phyloP scores from a whole-genome alignment of 257 asterid genomes.

The Nicotiana noctiflora region DNA sequence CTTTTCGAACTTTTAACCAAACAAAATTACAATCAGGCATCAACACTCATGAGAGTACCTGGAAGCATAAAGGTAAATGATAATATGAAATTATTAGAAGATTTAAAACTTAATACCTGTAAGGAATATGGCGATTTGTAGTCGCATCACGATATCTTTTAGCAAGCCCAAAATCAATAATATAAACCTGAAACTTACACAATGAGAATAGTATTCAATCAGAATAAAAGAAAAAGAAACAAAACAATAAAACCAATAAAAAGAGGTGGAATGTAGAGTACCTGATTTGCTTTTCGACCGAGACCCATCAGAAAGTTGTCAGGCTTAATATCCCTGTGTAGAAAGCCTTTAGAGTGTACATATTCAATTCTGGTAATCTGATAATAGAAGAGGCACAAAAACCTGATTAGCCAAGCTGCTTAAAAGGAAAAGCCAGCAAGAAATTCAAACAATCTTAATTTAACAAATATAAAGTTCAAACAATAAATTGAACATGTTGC shows the following conservation, averaged over 20 bases:
- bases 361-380: conserved; percentile 84
- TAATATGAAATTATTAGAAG: conserved; percentile 6
- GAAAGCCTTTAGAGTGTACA: conserved; percentile 86
- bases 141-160: conserved; percentile 85
- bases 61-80: conserved; percentile 9
- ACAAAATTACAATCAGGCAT: not conserved
- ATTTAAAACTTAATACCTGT: conserved; percentile 47
- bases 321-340: conserved; percentile 93
- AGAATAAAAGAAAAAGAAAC: conserved; percentile 6
- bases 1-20: conserved; percentile 2
- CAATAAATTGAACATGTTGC: not conserved
- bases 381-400: not conserved
- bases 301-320: conserved; percentile 98
- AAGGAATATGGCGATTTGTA: conserved; percentile 81
- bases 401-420: conserved; percentile 5
- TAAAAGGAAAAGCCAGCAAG: conserved; percentile 4
- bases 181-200: conserved; percentile 52
- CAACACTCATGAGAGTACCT: not conserved
- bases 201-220: conserved; percentile 9
- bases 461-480: not conserved
- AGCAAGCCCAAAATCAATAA: conserved; percentile 94
- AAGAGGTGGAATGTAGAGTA: conserved; percentile 9
- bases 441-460: not conserved
- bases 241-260: conserved; percentile 8
- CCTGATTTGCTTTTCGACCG: conserved; percentile 98